Evolutionary conservation across 208 protist species (phyloP), one percentile per base, ranked within the genome.

Genomic region (Acanthamoeba castellanii): DNA sequence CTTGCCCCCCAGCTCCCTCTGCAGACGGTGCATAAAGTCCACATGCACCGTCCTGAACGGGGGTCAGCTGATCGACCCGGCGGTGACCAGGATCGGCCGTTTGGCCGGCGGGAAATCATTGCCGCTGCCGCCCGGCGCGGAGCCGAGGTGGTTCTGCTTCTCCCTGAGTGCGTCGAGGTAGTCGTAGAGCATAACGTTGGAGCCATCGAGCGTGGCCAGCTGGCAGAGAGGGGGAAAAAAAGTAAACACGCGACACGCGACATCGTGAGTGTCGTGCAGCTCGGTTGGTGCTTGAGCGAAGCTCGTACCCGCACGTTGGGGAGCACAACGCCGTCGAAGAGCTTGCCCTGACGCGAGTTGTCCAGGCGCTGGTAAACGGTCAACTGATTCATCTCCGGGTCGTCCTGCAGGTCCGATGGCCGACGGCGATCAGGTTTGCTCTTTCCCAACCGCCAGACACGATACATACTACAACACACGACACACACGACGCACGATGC

Each of bases 41-140:
- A 85, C n/a, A 57, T 85, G 76, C 76, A 85, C 76, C 76, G 76
- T 85, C 76, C 76, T 85, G 47, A 85, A 85, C 76, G 76, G 76
- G 76, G 76, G 76, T 85, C 76, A 85, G 76, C 45, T 85, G 47
- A 85, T 85, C 22, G 76, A 85, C n/a, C 76, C 76, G 14, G 76
- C 76, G 13, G 76, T 85, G 27, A 85, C 22, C 76, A 85, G 76
- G 76, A 85, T 85, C 5, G 76, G 76, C 27, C 76, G 7, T 82
- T 8, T 18, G 32, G 14, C 37, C 3, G 72, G 72, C 37, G 11
- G 20, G n/a, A 70, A 8, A 20, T 70, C 64, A 9, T 72, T 34
- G 30, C 14, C 66, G 1, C 66, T 25, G 22, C 32, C 72, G 8
- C 9, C 37, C 34, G 72, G 8, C 32, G n/a, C 34, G 8, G 18